These are phyloP conservation scores for Ganoderma multipileum DNA, from an alignment of 1,284 basidiomycete genomes.

Conservation along the genomic window DNA sequence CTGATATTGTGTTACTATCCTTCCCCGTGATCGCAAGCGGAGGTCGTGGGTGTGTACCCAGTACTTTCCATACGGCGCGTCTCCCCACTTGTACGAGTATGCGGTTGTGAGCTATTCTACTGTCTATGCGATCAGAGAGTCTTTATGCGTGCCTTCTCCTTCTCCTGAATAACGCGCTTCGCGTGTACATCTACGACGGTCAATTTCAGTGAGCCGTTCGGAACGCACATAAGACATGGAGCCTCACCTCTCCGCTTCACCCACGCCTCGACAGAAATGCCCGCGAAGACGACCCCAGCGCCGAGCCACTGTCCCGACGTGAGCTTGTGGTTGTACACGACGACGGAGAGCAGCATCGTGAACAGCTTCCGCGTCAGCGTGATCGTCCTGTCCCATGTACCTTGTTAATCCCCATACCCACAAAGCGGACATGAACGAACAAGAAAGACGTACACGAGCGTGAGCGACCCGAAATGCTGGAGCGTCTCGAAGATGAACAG, in stretches of 20 bases:
- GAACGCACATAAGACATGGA: not conserved
- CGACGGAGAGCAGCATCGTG: conserved; percentile 95
- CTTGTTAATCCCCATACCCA: conserved; percentile 10
- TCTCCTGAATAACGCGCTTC: conserved; percentile 79
- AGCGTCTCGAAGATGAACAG: conserved; percentile 99
- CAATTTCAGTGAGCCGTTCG: conserved; percentile 9
- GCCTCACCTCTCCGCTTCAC: conserved; percentile 82
- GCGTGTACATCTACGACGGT: conserved; percentile 69
- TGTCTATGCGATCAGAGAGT: conserved; percentile 53
- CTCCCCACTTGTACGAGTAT: not conserved
- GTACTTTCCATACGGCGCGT: not conserved
- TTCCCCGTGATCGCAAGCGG: too few species aligned
- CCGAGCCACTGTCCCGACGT: conserved; percentile 89
- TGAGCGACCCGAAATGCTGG: conserved; percentile 94
- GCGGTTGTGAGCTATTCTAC: not conserved
- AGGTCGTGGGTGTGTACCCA: not conserved
- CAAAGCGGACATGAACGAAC: not conserved
- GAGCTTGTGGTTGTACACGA: conserved; percentile 91
- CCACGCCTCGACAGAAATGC: conserved; percentile 92
- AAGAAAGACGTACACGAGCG: conserved; percentile 75
- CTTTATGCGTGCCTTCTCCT: conserved; percentile 83
- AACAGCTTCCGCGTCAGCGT: conserved; percentile 98
- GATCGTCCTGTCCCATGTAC: conserved; percentile 66
- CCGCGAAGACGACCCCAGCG: conserved; percentile 89
- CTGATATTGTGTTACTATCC: not conserved